Percentiles rank a stretch among this genome's conserved stretches.
Conservation (phyloP, 495 filamentous ascomycete genomes). For the Saxispiralis lemnorum region DNA sequence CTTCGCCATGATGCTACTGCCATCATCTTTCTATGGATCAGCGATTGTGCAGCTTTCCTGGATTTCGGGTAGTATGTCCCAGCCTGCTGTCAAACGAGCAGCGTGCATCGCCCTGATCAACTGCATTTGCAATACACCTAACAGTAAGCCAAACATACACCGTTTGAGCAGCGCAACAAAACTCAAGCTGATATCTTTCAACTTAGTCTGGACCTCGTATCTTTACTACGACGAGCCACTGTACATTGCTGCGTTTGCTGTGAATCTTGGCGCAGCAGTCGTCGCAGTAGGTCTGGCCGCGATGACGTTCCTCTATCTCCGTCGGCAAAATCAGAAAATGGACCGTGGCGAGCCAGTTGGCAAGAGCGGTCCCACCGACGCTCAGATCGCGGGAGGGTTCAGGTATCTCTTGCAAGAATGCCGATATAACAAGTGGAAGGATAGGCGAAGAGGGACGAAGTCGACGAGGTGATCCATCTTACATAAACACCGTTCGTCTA, state of each 20-base stretch:
- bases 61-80: constrained; percentile 5
- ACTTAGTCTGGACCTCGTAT: constrained; percentile 4
- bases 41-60: constrained; percentile 8
- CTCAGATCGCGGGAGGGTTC: constrained; percentile 2
- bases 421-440: no score
- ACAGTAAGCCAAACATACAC: not conserved
- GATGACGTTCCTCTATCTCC: constrained; percentile 1
- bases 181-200: no score
- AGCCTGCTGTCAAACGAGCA: constrained; percentile 5
- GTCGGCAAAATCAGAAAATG: constrained; percentile 1
- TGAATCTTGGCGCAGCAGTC: constrained; percentile 6
- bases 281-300: constrained; percentile 3
- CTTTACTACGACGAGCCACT: constrained; percentile 4
- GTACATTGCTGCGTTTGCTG: constrained; percentile 4
- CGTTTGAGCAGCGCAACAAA: no score
- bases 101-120: constrained; percentile 6
- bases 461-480: no score
- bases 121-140: constrained; percentile 8
- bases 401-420: constrained; percentile 6
- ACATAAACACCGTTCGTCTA: no score
- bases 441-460: no score
- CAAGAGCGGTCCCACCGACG: constrained; percentile 3
- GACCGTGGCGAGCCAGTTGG: not conserved
- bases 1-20: constrained; percentile 5
- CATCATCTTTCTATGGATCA: constrained; percentile 3